A percentile compares a stretch with the other conserved stretches of the same genome.
Conservation (phyloP, 306 rosid species). For the Sophora flavescens region DNA sequence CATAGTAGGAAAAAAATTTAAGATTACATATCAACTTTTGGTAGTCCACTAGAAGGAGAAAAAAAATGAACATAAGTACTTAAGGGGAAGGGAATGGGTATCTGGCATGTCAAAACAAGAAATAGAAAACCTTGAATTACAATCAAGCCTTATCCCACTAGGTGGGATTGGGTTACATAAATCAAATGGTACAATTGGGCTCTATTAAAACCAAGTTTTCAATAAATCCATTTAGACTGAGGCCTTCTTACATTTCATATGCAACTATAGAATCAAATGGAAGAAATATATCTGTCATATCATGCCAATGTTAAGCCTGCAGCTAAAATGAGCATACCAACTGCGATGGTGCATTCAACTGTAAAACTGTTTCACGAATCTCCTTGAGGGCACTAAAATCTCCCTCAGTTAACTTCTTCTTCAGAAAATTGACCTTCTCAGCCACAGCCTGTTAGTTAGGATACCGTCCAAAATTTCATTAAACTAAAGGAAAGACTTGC, state of each 20-base stretch:
- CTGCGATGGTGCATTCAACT: conserved; percentile 75
- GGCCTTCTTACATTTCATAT: background rate
- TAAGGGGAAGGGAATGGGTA: background rate
- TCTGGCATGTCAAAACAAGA: conserved; percentile 4
- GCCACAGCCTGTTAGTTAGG: conserved; percentile 70
- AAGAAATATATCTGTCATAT: conserved; percentile 32
- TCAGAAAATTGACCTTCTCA: conserved; percentile 65
- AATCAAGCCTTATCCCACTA: background rate
- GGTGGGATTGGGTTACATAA: conserved; percentile 8
- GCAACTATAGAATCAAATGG: conserved; percentile 27
- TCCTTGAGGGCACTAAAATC: conserved; percentile 74
- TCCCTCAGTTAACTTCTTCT: conserved; percentile 68
- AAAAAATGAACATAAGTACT: background rate
- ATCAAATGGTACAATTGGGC: conserved; percentile 17
- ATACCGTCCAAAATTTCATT: conserved; percentile 38
- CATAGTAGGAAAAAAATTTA: conserved; percentile 19
- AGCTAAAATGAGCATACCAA: conserved; percentile 64
- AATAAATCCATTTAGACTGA: background rate
- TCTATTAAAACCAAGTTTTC: background rate
- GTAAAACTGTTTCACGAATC: conserved; percentile 85
- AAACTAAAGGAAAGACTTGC: conserved; percentile 30
- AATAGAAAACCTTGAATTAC: conserved; percentile 16
- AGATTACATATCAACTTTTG: conserved; percentile 20
- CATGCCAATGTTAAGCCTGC: conserved; percentile 31
- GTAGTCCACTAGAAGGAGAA: conserved; percentile 9